Base-by-base conservation (phyloP, 805 yeast genomes). In the Suhomyces emberorum region DNA sequence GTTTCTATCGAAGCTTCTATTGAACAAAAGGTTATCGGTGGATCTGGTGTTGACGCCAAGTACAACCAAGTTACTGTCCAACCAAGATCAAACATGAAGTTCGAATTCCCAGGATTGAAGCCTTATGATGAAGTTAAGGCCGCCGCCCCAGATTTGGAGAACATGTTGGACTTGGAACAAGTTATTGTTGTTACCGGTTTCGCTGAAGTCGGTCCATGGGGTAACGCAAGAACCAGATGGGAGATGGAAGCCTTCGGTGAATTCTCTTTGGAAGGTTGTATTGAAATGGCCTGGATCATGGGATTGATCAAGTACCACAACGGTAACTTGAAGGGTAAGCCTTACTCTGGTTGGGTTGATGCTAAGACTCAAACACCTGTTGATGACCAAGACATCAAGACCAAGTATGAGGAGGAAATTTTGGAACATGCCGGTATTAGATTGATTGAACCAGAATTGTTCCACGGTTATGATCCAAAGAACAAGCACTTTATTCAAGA, bases 231-330 rank as follows among this genome's bases (percentile, higher is more conserved):
- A 77, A 93, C 98, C 39, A 81, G 98, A 76, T 93, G 98, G 98
- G 98, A 93, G 69, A 93, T 93, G 95, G 98, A 93, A 71, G 87
- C 97, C 30, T 50, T 63, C 43, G 98, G 98, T 55, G 88, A 85
- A 59, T 93, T 93, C 69, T 89, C 97, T 7, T 72, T 93, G 52
- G 98, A 93, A 69, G 98, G 98, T 57, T 84, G 96, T 58, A 83
- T 93, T 59, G 98, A 93, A 72, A 89, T 93, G 95, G 98, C 99
- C 33, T 93, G 98, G 97, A 89, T 93, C 53, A 93, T 93, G 98
- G 97, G 97, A 50, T 77, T 85, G 59, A 89, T 93, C 70, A 88
- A 87, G 69, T 93, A 93, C 71, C 93, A 86, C 71, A 86, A 87
- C 51, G 98, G 96, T 70, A 74, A 74, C 60, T 72, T 86, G 57